Percentiles rank a stretch among this genome's conserved stretches.
Conservation (phyloP, 371 early-diverging fungal species). For the Mucor mucedo region DNA sequence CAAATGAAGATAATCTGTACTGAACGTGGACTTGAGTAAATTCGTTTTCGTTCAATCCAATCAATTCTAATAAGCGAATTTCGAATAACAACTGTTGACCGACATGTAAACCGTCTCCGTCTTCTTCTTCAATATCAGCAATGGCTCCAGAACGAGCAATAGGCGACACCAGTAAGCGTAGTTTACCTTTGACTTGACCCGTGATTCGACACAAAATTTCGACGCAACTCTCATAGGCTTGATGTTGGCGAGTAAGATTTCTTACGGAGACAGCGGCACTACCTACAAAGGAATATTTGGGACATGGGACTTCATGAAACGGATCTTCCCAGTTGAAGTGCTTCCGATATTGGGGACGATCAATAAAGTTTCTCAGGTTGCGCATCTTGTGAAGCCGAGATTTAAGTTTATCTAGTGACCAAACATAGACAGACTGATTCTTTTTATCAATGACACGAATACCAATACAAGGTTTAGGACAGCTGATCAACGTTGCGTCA, state of each 20-base stretch:
- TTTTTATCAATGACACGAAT: conserved; percentile 75
- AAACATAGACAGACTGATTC: conserved; percentile 72
- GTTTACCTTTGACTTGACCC: conserved; percentile 55
- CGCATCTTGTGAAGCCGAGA: conserved; percentile 76
- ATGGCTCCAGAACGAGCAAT: conserved; percentile 32
- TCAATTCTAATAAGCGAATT: conserved; percentile 65
- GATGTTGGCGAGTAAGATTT: conserved; percentile 51
- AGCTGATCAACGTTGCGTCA: conserved; percentile 40
- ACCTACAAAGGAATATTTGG: conserved; percentile 74
- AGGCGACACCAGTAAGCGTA: conserved; percentile 47
- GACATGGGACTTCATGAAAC: conserved; percentile 70
- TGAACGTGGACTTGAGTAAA: conserved; percentile 81
- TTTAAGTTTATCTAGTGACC: conserved; percentile 76
- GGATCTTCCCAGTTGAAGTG: conserved; percentile 79
- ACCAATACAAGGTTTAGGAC: conserved; percentile 63
- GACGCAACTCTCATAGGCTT: conserved; percentile 57
- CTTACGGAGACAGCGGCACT: conserved; percentile 61
- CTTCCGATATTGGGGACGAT: conserved; percentile 70
- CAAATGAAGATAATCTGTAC: conserved; percentile 67
- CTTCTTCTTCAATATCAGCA: not conserved
- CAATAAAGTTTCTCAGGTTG: conserved; percentile 71
- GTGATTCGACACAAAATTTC: conserved; percentile 67
- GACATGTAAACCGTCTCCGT: conserved; percentile 19
- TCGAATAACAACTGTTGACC: conserved; percentile 69
- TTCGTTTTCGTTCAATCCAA: conserved; percentile 67